Conservation (phyloP, 345 rosid species). For the Luvunga scandens region DNA sequence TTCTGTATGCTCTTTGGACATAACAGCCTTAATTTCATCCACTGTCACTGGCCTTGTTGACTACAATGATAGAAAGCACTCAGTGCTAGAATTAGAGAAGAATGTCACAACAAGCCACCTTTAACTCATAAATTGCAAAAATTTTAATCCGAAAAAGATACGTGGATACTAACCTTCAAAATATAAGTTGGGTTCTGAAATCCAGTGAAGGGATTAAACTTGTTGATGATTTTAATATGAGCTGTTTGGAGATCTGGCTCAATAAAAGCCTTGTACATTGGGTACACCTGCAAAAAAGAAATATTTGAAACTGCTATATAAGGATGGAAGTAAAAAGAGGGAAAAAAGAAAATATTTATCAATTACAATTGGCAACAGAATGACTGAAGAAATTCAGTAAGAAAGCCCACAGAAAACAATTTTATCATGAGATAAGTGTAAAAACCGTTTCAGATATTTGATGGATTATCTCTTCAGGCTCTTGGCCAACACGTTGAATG, state of each 20-base stretch:
- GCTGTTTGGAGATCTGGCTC: conserved; percentile 99
- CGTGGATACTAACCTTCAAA: conserved; percentile 54
- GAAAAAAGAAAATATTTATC: background rate
- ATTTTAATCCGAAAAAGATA: background rate
- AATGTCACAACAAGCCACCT: background rate
- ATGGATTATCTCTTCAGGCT: conserved; percentile 98
- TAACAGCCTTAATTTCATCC: conserved; percentile 73
- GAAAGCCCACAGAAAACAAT: conserved; percentile 8
- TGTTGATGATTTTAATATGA: conserved; percentile 89
- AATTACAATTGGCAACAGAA: background rate
- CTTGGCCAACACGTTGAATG: conserved; percentile 97
- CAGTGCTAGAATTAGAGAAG: conserved; percentile 13
- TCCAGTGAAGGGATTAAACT: conserved; percentile 96
- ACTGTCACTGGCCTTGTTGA: conserved; percentile 66
- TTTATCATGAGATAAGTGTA: conserved; percentile 22
- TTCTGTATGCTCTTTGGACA: conserved; percentile 60
- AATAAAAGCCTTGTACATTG: conserved; percentile 99
- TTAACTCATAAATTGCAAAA: background rate
- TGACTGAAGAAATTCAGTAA: conserved; percentile 15
- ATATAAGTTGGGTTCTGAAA: conserved; percentile 98
- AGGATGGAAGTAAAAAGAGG: background rate
- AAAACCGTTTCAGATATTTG: conserved; percentile 97
- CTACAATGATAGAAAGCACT: conserved; percentile 42
- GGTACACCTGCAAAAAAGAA: conserved; percentile 68
- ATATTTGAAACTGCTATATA: conserved; percentile 1